phyloP scores from a whole-genome alignment of 768 basidiomycete species.

The Kondoa malvinella region DNA sequence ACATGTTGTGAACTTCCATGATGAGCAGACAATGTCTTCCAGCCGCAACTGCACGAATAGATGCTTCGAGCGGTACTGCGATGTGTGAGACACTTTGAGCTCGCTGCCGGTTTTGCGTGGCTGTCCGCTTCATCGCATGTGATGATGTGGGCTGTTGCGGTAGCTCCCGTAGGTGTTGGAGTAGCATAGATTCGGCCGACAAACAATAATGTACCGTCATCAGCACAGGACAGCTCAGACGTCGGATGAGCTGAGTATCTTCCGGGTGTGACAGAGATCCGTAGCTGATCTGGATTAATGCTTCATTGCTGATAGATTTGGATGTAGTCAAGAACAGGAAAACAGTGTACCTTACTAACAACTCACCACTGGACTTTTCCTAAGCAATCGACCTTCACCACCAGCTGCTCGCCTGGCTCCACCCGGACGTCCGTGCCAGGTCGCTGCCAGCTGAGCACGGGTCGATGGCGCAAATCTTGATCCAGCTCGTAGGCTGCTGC shows the following conservation, averaged over 20 bases:
- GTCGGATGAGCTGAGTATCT: neutral
- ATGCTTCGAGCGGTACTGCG: constrained; percentile 19
- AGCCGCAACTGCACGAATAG: constrained; percentile 35
- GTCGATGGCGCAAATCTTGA: constrained; percentile 54
- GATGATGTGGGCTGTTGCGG: constrained; percentile 16
- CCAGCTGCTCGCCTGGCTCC: constrained; percentile 42
- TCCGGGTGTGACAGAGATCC: neutral
- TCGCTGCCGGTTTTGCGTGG: neutral
- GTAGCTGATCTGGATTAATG: neutral
- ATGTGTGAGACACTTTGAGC: neutral
- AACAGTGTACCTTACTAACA: too few relatives aligned
- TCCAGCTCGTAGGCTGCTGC: constrained; percentile 85
- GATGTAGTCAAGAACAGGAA: neutral
- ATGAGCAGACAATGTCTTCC: constrained; percentile 68
- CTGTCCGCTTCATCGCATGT: neutral
- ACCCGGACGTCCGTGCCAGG: constrained; percentile 39
- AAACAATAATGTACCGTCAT: constrained; percentile 1
- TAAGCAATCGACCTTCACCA: constrained; percentile 28
- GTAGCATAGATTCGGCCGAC: constrained; percentile 16
- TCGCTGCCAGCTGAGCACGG: constrained; percentile 59
- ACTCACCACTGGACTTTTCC: constrained; percentile 13
- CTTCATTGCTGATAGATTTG: constrained; percentile 2
- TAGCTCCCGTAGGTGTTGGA: constrained; percentile 12
- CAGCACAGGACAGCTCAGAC: neutral
- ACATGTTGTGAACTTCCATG: constrained; percentile 78